Conservation (phyloP, 345 rosid genomes). For the Brassica rapa region DNA sequence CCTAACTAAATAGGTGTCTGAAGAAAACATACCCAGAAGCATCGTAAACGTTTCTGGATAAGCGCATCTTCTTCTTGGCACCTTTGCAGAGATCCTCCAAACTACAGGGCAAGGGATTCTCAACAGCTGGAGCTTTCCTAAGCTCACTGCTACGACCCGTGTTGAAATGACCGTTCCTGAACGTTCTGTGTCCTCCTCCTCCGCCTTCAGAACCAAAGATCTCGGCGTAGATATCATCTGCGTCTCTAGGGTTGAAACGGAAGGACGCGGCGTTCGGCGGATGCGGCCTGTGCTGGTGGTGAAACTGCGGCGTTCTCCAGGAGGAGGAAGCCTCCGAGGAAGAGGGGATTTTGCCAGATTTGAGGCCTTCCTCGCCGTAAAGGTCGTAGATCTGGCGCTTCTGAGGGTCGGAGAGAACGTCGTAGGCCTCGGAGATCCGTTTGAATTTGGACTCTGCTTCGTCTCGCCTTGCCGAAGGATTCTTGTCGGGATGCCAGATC, state of each 20-base stretch:
- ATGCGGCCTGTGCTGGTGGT: conserved; percentile 43
- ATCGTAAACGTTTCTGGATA: conserved; percentile 59
- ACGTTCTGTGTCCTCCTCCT: conserved; percentile 42
- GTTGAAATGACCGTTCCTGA: conserved; percentile 45
- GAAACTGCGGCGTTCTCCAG: conserved; percentile 21
- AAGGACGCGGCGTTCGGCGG: conserved; percentile 50
- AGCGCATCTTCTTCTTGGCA: conserved; percentile 70
- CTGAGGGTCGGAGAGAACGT: conserved; percentile 68
- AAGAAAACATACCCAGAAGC: conserved; percentile 57
- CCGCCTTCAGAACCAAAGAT: conserved; percentile 62
- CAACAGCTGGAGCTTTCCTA: conserved; percentile 60
- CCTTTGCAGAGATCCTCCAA: conserved; percentile 88
- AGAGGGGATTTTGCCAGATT: conserved; percentile 70
- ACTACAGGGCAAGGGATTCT: conserved; percentile 67
- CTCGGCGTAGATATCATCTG: conserved; percentile 83
- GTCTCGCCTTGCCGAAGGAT: conserved; percentile 57
- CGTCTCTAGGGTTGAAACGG: conserved; percentile 67
- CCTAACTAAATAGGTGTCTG: neutral
- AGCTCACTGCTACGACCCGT: conserved; percentile 21
- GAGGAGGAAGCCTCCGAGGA: conserved; percentile 44
- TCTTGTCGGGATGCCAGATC: conserved; percentile 99
- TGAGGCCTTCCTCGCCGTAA: conserved; percentile 85
- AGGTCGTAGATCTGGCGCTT: conserved; percentile 98
- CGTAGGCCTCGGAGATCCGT: conserved; percentile 89
- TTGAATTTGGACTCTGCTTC: conserved; percentile 94